A percentile compares a stretch with the other conserved stretches of the same genome.
These are phyloP conservation scores for Penicillium sclerotigenum DNA, from an alignment of 2,329 filamentous ascomycete species.

Conservation along the genomic window DNA sequence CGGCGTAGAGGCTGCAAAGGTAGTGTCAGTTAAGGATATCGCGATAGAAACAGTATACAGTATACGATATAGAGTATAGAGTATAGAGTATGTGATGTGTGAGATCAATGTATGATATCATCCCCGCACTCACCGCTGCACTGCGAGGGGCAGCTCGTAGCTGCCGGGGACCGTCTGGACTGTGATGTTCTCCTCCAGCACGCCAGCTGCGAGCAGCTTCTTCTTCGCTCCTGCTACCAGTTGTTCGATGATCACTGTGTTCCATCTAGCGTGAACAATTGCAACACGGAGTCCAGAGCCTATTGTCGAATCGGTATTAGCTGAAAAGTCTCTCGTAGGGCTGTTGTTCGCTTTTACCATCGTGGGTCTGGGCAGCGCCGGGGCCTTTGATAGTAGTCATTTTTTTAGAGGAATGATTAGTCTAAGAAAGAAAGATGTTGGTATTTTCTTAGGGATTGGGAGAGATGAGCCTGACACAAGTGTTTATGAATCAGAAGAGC, in stretches of 20 bases:
- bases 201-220: constrained; percentile 72
- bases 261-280: constrained; percentile 97
- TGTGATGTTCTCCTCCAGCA: constrained; percentile 83
- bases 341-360: constrained; percentile 47
- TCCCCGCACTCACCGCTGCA: constrained; percentile 62
- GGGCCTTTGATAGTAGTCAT: constrained; percentile 62
- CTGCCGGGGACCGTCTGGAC: constrained; percentile 86
- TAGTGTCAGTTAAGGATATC: neutral
- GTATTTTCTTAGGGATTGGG: neutral
- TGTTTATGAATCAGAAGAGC: constrained; percentile 1
- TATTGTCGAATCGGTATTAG: constrained; percentile 17
- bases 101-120: neutral
- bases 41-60: neutral
- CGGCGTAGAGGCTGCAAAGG: constrained; percentile 67
- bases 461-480: constrained; percentile 2
- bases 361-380: constrained; percentile 55
- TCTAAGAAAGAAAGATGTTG: neutral
- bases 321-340: neutral
- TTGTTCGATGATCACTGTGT: constrained; percentile 79
- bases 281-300: constrained; percentile 79
- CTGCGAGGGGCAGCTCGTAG: constrained; percentile 90
- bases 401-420: neutral
- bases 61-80: neutral
- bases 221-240: constrained; percentile 78
- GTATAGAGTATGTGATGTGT: neutral